A percentile compares a stretch with the other conserved stretches of the same genome.
Conservation (phyloP, 352 stramenopile genomes). For the Aphanomyces cochlioides region DNA sequence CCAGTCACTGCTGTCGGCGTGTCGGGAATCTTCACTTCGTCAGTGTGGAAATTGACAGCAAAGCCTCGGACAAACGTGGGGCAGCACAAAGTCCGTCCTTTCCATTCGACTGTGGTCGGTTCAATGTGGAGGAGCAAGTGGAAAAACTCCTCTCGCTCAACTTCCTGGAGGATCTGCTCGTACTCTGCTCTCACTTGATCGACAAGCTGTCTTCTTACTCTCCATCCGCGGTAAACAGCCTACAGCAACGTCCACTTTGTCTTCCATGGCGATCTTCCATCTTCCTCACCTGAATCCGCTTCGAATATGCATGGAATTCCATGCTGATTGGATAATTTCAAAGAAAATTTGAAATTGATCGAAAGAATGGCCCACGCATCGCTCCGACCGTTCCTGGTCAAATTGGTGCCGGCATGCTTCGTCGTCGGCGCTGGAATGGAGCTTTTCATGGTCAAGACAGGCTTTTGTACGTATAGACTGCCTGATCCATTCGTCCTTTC, state of each 20-base stretch:
- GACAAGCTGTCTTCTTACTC: conserved; percentile 16
- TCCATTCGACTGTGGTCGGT: conserved; percentile 12
- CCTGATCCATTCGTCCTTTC: conserved; percentile 4
- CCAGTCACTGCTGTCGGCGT: too few relatives aligned
- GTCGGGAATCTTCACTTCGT: neutral
- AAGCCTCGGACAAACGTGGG: conserved; percentile 22
- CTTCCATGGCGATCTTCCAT: conserved; percentile 6
- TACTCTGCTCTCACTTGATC: conserved; percentile 4
- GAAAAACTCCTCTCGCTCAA: conserved; percentile 21
- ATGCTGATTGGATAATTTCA: conserved; percentile 11
- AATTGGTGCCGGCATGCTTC: conserved; percentile 83
- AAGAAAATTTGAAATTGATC: neutral
- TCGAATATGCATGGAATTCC: neutral
- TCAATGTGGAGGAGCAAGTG: conserved; percentile 22
- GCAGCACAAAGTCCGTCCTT: neutral
- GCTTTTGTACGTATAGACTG: conserved; percentile 60
- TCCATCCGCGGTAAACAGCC: conserved; percentile 23
- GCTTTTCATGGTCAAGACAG: conserved; percentile 87
- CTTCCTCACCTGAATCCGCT: conserved; percentile 8
- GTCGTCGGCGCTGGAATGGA: conserved; percentile 78
- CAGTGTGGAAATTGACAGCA: neutral
- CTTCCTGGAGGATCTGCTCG: conserved; percentile 10
- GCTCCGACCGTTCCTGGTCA: conserved; percentile 70
- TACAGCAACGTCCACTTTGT: neutral
- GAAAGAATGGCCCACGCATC: conserved; percentile 43